These are phyloP conservation scores for Aphanomyces cochlioides DNA, from an alignment of 352 stramenopile species.

Conservation along the genomic window DNA sequence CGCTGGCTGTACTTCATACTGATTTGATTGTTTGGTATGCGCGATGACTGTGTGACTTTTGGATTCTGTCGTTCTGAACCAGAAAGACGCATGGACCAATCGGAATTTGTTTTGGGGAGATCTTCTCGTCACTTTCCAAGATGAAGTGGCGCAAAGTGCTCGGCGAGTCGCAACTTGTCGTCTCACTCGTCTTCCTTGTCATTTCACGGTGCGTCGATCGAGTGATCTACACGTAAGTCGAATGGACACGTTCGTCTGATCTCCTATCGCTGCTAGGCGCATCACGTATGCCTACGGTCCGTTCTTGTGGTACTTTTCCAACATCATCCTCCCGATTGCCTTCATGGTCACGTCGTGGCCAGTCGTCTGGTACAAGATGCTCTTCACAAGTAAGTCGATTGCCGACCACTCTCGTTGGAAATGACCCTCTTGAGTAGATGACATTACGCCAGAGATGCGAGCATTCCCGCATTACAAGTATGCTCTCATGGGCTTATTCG, in stretches of 20 bases:
- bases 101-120: too few relatives aligned
- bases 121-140: not conserved
- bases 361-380: constrained; percentile 64
- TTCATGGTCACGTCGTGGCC: constrained; percentile 34
- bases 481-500: constrained; percentile 32
- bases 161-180: constrained; percentile 39
- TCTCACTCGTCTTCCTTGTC: constrained; percentile 72
- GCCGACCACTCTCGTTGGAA: not conserved
- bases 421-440: not conserved
- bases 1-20: too few relatives aligned
- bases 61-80: too few relatives aligned
- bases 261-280: not conserved
- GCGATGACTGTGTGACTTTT: too few relatives aligned
- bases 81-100: too few relatives aligned
- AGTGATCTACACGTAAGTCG: constrained; percentile 78
- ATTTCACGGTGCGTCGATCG: constrained; percentile 74
- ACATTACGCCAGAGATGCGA: constrained; percentile 34
- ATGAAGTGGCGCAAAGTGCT: not conserved
- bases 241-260: not conserved
- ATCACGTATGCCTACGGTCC: constrained; percentile 30
- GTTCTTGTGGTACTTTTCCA: constrained; percentile 34
- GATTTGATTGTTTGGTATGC: too few relatives aligned
- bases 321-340: constrained; percentile 33
- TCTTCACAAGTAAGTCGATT: constrained; percentile 50
- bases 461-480: constrained; percentile 32